phyloP scores from a whole-genome alignment of 1,284 basidiomycete genomes.

The Heliocybe sulcata region DNA sequence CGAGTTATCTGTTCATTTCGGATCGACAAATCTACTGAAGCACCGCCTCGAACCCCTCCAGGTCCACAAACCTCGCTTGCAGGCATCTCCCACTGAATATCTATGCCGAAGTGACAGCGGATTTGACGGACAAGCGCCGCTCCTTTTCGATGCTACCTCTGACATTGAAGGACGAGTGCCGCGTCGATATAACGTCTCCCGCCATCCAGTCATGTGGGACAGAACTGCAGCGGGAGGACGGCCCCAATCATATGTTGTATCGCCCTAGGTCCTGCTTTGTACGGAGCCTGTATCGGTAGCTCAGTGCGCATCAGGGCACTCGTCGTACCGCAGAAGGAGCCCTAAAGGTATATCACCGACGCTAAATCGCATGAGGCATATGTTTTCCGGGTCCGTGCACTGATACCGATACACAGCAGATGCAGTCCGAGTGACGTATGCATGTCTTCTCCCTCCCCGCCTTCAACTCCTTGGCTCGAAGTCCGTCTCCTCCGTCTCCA shows the following conservation, averaged over 20 bases:
- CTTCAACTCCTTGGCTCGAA: neutral
- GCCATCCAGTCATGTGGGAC: neutral
- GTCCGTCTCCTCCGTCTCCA: neutral
- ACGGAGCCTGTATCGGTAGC: neutral
- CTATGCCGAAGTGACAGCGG: neutral
- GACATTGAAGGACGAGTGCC: neutral
- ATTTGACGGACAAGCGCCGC: neutral
- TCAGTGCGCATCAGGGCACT: neutral
- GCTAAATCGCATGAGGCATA: neutral
- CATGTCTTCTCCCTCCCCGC: neutral
- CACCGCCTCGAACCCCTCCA: neutral
- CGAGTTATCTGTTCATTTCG: neutral
- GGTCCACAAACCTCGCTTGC: neutral
- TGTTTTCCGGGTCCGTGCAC: neutral
- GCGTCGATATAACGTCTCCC: too few relatives aligned
- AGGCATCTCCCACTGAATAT: neutral
- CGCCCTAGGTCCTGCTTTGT: neutral
- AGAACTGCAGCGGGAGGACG: too few relatives aligned
- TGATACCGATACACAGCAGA: neutral
- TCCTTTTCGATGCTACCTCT: neutral
- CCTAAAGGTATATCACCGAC: neutral
- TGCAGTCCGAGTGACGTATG: neutral
- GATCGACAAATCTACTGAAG: neutral
- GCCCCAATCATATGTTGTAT: too few relatives aligned
- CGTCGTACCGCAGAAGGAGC: neutral